A percentile compares a stretch with the other conserved stretches of the same genome.
Evolutionary conservation across 2,329 filamentous ascomycete genomes (phyloP).

Genomic region (Xylariaceae sp.): DNA sequence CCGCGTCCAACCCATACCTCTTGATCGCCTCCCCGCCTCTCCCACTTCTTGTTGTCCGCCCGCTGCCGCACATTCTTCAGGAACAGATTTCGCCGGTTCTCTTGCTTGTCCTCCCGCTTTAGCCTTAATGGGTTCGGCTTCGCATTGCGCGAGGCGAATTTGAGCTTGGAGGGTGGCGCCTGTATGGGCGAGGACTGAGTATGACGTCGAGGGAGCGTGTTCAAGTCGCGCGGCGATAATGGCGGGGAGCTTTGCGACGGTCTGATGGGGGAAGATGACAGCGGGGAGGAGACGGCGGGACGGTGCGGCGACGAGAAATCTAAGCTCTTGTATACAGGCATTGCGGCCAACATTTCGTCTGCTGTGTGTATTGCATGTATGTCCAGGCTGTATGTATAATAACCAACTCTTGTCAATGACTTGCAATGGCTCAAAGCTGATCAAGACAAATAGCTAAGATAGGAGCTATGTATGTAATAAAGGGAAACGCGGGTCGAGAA

Average conservation of each 20-base stretch:
- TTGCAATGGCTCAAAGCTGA: slow-evolving; percentile 1
- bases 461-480: neutral
- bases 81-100: slow-evolving; percentile 68
- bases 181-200: slow-evolving; percentile 43
- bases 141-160: slow-evolving; percentile 56
- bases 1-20: slow-evolving; percentile 52
- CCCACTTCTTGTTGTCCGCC: slow-evolving; percentile 62
- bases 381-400: neutral
- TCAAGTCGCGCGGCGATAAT: slow-evolving; percentile 47
- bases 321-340: slow-evolving; percentile 43
- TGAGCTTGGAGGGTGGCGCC: slow-evolving; percentile 36
- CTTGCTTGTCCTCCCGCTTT: slow-evolving; percentile 63
- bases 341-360: slow-evolving; percentile 40
- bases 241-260: slow-evolving; percentile 51
- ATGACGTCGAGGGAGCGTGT: slow-evolving; percentile 45
- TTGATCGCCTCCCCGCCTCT: slow-evolving; percentile 65
- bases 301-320: slow-evolving; percentile 46
- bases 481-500: slow-evolving; percentile 8
- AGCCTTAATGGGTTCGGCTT: slow-evolving; percentile 67
- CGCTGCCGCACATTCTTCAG: slow-evolving; percentile 67
- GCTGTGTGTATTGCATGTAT: neutral
- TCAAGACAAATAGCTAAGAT: slow-evolving; percentile 6
- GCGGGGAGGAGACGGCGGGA: slow-evolving; percentile 56
- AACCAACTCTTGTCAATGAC: neutral
- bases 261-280: slow-evolving; percentile 62